Base-by-base conservation (phyloP, 495 filamentous ascomycete genomes). In the Penicillium egyptiacum region DNA sequence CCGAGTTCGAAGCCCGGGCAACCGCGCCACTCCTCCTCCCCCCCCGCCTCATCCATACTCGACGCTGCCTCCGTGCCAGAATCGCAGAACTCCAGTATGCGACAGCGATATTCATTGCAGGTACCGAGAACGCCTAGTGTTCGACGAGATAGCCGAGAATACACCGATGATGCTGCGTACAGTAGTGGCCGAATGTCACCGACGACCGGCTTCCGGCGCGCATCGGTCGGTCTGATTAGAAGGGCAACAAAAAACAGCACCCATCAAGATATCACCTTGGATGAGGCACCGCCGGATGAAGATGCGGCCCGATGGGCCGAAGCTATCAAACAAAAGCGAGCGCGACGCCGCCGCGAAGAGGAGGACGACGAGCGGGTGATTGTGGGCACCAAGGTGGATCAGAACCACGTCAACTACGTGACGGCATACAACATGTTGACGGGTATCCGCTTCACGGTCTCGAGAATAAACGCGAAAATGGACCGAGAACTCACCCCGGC, bases 361-460 rank as follows among this genome's bases (percentile, higher is more conserved):
- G 92, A 96, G 59, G 89, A 96, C 57, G 95, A 98, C 61, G 94
- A 97, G 60, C 81, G 91, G 53, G 92, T 96, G 33, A 82, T 95
- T 50, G 92, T 99, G n/a, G 94, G 94, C 47, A 98, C 92, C 22
- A 97, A 96, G 73, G 94, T 99, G 35, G 94, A 98, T 69, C 92
- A 96, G 75, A 89, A 90, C 63, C 94, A 99, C 70, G 90, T 89
- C 47, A 99, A 99, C 72, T 99, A 91, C 86, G 91, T 96, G 19
- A 97, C 90, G 7, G 92, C 95, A 33, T 99, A 99, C 74, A 98
- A 99, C 73, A 99, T 99, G 94, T 83, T 99, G 74, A 98, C 94
- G 4, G 94, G 94, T 53, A 99, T 99, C 64, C 91, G 94, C 42
- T 97, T 99, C 61, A 88, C 90, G 23, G 95, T 99, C 5, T 97